These are phyloP conservation scores for Mycena filopes DNA, from an alignment of 768 basidiomycete genomes.

Conservation along the genomic window DNA sequence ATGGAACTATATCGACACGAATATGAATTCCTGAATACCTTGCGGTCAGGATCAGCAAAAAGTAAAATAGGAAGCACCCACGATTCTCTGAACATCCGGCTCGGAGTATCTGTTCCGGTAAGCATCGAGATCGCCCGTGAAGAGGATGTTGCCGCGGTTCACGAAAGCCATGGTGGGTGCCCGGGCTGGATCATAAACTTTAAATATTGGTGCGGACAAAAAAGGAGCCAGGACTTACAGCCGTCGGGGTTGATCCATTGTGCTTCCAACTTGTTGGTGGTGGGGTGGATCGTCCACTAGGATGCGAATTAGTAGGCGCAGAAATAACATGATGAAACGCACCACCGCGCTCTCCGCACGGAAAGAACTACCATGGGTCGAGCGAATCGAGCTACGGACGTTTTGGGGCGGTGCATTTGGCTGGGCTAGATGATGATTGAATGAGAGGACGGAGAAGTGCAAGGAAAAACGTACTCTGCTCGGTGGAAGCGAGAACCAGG, in stretches of 20 bases:
- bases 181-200: neutral
- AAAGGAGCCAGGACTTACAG: conserved; percentile 23
- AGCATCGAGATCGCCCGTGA: conserved; percentile 14
- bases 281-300: conserved; percentile 36
- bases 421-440: conserved; percentile 10
- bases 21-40: conserved; percentile 13
- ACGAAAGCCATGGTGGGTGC: conserved; percentile 11
- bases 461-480: conserved; percentile 31
- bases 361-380: neutral
- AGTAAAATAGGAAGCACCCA: neutral
- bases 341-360: conserved; percentile 33
- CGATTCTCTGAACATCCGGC: conserved; percentile 21
- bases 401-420: conserved; percentile 24
- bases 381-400: conserved; percentile 20
- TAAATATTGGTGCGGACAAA: neutral
- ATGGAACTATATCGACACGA: neutral
- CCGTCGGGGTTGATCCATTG: conserved; percentile 39
- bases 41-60: neutral
- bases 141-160: conserved; percentile 20
- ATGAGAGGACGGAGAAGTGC: neutral
- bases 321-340: conserved; percentile 1
- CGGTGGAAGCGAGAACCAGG: conserved; percentile 30
- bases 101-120: conserved; percentile 6
- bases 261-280: conserved; percentile 19
- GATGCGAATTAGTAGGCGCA: neutral